A percentile compares a stretch with the other conserved stretches of the same genome.
Conservation (phyloP, 106 monocot species). For the Posidonia australis region DNA sequence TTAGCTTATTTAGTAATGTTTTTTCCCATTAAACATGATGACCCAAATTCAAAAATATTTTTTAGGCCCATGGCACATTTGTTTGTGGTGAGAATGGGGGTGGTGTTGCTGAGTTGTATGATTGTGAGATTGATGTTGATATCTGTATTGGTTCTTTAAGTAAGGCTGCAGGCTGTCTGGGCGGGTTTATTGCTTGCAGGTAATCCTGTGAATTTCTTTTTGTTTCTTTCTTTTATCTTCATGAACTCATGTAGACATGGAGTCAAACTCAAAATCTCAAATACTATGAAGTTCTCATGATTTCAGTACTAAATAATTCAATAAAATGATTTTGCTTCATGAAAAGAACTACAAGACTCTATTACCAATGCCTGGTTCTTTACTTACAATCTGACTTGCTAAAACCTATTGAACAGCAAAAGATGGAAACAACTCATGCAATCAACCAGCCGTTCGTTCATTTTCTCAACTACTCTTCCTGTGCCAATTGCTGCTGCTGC, state of each 20-base stretch:
- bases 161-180: slow-evolving; percentile 82
- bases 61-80: slow-evolving; percentile 87
- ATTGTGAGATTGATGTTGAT: slow-evolving; percentile 76
- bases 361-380: neutral
- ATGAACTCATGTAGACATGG: neutral
- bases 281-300: neutral
- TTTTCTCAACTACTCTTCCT: slow-evolving; percentile 87
- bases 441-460: slow-evolving; percentile 86
- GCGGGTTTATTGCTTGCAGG: slow-evolving; percentile 70
- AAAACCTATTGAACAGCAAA: slow-evolving; percentile 38
- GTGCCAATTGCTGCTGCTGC: slow-evolving; percentile 87
- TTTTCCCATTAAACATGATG: neutral
- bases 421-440: slow-evolving; percentile 86
- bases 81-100: slow-evolving; percentile 92
- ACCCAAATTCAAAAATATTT: neutral
- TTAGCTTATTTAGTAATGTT: neutral
- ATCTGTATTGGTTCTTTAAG: slow-evolving; percentile 87
- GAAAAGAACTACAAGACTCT: neutral
- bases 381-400: neutral
- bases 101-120: slow-evolving; percentile 56
- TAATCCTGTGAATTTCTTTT: neutral
- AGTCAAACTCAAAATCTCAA: neutral
- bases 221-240: neutral
- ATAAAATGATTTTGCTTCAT: neutral
- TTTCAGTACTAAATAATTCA: neutral